phyloP scores from a whole-genome alignment of 148 eudicot genomes.

The Camellia lanceoleosa region DNA sequence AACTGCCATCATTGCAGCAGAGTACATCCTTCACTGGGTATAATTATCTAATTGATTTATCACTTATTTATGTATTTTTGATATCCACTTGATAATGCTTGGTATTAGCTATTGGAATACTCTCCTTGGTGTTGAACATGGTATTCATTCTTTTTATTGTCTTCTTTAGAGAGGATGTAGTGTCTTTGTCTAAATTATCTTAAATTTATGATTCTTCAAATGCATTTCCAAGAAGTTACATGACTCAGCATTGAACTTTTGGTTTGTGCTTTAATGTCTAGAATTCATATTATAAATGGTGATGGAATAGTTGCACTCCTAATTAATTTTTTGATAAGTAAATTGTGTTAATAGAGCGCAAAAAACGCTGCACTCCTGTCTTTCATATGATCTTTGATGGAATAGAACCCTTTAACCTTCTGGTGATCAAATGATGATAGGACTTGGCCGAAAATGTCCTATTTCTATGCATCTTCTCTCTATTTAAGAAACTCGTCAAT shows the following conservation, averaged over 20 bases:
- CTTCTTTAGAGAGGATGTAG: not conserved
- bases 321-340: not conserved
- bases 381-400: too few relatives aligned
- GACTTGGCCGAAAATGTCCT: too few relatives aligned
- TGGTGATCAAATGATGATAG: too few relatives aligned
- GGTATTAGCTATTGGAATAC: not conserved
- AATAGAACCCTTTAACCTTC: too few relatives aligned
- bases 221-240: not conserved
- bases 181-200: not conserved
- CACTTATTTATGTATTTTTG: not conserved
- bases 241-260: not conserved
- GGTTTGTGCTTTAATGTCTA: not conserved
- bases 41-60: constrained; percentile 7
- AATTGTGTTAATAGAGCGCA: too few relatives aligned
- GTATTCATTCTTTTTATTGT: not conserved
- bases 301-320: not conserved
- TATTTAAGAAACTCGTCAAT: too few relatives aligned
- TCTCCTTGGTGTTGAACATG: not conserved
- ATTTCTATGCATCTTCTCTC: too few relatives aligned
- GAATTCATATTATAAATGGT: not conserved
- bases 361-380: too few relatives aligned
- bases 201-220: not conserved
- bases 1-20: constrained; percentile 66
- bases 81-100: too few relatives aligned
- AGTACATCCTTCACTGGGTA: constrained; percentile 91